Conservation (phyloP, 345 rosid species). For the Arabis hirsuta region DNA sequence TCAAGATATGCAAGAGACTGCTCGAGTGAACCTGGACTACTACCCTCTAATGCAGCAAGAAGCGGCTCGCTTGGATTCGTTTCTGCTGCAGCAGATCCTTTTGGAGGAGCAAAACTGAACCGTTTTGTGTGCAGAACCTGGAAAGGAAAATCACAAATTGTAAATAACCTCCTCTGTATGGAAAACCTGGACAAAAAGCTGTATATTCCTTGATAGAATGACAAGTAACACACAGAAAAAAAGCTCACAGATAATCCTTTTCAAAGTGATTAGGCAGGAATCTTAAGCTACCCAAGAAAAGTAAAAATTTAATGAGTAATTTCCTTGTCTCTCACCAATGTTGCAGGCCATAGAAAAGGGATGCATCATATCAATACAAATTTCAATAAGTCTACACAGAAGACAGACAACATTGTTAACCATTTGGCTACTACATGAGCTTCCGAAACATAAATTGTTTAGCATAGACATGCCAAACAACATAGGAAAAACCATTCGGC, state of each 20-base stretch:
- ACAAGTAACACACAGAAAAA: slow-evolving; percentile 4
- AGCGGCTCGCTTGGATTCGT: slow-evolving; percentile 95
- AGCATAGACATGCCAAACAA: neutral
- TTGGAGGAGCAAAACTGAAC: slow-evolving; percentile 78
- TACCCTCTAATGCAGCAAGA: slow-evolving; percentile 83
- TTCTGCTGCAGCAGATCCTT: slow-evolving; percentile 99
- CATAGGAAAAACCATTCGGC: neutral
- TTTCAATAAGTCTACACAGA: neutral
- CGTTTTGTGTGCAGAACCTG: slow-evolving; percentile 85
- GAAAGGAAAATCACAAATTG: slow-evolving; percentile 12
- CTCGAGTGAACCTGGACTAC: slow-evolving; percentile 65
- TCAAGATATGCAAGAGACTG: slow-evolving; percentile 93
- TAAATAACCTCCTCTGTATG: slow-evolving; percentile 55
- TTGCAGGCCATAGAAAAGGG: neutral
- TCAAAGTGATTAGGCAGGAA: neutral
- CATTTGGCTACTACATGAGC: neutral
- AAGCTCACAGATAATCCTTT: slow-evolving; percentile 7
- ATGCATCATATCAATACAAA: neutral
- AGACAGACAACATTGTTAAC: neutral
- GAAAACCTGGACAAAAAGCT: slow-evolving; percentile 39
- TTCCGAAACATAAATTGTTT: neutral
- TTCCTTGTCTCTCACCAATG: slow-evolving; percentile 9
- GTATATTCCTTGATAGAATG: neutral
- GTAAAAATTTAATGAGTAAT: neutral
- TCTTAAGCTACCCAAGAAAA: neutral